Conservation (phyloP, 495 filamentous ascomycete genomes). For the Podospora anserina region DNA sequence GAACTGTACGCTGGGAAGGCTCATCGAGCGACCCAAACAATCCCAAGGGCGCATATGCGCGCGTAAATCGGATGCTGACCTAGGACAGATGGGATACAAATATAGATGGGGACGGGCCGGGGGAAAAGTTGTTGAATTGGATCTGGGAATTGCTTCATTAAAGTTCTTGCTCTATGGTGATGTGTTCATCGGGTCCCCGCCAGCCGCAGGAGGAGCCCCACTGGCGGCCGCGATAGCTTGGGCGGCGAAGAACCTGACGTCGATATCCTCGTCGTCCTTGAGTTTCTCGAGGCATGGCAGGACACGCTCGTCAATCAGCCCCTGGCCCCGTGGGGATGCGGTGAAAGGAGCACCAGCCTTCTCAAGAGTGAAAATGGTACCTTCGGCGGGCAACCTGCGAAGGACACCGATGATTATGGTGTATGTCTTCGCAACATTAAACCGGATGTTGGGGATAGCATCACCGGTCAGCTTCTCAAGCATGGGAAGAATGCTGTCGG, state of each 20-base stretch:
- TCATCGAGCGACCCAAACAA: neutral
- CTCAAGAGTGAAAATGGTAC: constrained; percentile 79
- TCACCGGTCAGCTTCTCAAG: constrained; percentile 87
- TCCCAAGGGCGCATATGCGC: neutral
- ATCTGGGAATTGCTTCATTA: constrained; percentile 33
- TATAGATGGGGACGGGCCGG: neutral
- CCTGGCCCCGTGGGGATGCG: constrained; percentile 68
- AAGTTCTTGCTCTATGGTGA: constrained; percentile 48
- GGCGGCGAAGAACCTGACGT: constrained; percentile 91
- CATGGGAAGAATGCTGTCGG: constrained; percentile 91
- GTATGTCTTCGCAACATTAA: constrained; percentile 99
- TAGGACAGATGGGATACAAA: neutral
- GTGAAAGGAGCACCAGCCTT: constrained; percentile 63
- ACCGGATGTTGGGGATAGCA: constrained; percentile 97
- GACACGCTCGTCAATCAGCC: constrained; percentile 83
- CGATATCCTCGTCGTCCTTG: constrained; percentile 93
- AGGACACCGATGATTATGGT: constrained; percentile 81
- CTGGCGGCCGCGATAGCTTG: constrained; percentile 44
- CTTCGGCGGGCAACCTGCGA: constrained; percentile 80
- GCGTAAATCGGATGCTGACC: neutral
- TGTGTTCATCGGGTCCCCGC: constrained; percentile 58
- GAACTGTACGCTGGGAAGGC: too few species aligned
- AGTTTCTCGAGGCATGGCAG: constrained; percentile 90
- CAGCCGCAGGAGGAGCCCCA: constrained; percentile 27
- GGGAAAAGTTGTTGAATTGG: neutral